phyloP scores from a whole-genome alignment of 805 yeast species.

The Ogataea saltuana region DNA sequence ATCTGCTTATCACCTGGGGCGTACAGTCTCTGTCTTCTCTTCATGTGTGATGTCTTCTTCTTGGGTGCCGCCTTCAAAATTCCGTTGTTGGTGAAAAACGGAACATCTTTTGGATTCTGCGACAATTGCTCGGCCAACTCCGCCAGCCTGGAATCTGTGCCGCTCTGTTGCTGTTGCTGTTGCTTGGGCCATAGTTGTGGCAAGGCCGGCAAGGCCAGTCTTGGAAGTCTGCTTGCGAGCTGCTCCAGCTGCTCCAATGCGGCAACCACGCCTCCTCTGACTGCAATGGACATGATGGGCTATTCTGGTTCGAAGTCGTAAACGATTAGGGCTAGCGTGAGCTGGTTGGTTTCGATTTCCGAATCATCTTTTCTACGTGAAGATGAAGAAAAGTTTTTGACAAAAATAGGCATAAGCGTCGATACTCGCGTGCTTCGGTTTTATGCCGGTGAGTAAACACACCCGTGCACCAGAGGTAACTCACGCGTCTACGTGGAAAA shows the following conservation, averaged over 20 bases:
- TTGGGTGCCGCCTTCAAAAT: constrained; percentile 88
- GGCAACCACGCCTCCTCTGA: constrained; percentile 5
- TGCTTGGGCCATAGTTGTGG: constrained; percentile 7
- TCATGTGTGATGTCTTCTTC: constrained; percentile 85
- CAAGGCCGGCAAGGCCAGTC: constrained; percentile 6
- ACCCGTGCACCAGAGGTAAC: not conserved
- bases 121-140: constrained; percentile 36
- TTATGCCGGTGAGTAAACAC: not conserved
- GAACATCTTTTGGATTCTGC: constrained; percentile 36
- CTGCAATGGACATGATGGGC: constrained; percentile 11
- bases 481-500: constrained; percentile 8
- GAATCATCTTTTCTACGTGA: not conserved
- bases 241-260: constrained; percentile 8
- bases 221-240: constrained; percentile 6
- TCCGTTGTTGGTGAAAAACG: constrained; percentile 62
- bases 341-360: not conserved
- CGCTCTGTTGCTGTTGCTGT: not conserved
- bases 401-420: not conserved
- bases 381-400: constrained; percentile 7
- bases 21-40: constrained; percentile 79
- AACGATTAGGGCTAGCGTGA: not conserved
- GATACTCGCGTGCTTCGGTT: too few species aligned
- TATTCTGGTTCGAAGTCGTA: not conserved
- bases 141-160: not conserved
- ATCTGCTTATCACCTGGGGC: constrained; percentile 83